phyloP scores from a whole-genome alignment of 371 early-diverging fungal genomes.

The Lichtheimia corymbifera region DNA sequence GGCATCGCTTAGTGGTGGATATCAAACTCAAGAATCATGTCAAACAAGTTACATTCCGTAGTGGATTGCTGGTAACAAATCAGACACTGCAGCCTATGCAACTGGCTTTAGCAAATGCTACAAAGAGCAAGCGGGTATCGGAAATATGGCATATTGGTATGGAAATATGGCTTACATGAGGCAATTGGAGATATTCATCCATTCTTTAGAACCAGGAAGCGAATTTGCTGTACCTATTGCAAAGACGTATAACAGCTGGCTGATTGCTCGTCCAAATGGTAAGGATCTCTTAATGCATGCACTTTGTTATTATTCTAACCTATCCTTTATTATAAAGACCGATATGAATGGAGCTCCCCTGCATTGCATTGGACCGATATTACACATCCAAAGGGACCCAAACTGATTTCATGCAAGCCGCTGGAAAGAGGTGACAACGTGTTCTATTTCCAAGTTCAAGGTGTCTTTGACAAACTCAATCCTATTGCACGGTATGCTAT shows the following conservation, averaged over 20 bases:
- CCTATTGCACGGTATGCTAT: conserved; percentile 22
- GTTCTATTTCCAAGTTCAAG: conserved; percentile 31
- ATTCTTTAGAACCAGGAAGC: conserved; percentile 47
- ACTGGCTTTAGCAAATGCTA: conserved; percentile 50
- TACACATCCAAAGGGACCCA: conserved; percentile 29
- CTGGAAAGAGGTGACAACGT: conserved; percentile 17
- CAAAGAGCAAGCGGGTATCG: conserved; percentile 35
- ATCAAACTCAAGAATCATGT: conserved; percentile 71
- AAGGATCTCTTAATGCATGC: not conserved
- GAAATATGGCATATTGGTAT: conserved; percentile 32
- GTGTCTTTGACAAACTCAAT: conserved; percentile 34
- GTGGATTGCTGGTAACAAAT: conserved; percentile 69
- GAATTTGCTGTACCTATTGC: conserved; percentile 70
- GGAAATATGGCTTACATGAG: not conserved
- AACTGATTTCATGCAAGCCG: conserved; percentile 33
- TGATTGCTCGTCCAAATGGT: conserved; percentile 71
- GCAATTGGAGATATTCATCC: not conserved
- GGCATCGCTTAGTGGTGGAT: conserved; percentile 75
- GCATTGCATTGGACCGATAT: conserved; percentile 73
- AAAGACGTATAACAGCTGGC: conserved; percentile 55
- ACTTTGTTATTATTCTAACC: too few relatives aligned
- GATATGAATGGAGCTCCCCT: conserved; percentile 70
- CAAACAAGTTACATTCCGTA: conserved; percentile 80
- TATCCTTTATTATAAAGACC: not conserved
- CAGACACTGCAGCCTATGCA: conserved; percentile 35